A percentile compares a stretch with the other conserved stretches of the same genome.
phyloP scores from a whole-genome alignment of 1,139 yeast genomes.

The Taphrina sp. region DNA sequence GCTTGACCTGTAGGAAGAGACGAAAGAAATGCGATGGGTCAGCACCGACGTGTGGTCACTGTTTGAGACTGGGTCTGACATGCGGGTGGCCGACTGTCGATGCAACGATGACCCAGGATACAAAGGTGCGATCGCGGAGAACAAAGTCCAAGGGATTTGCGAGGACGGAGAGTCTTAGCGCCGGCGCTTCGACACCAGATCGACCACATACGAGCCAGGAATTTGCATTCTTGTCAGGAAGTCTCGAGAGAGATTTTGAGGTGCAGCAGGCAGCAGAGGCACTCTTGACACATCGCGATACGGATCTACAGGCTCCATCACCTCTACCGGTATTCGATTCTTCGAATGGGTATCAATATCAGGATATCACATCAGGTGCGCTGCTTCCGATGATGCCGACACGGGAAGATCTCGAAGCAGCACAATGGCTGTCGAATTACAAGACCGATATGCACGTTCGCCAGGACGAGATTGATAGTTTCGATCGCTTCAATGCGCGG shows the following conservation, averaged over 20 bases:
- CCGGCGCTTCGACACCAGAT: conserved; percentile 1
- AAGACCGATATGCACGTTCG: not conserved
- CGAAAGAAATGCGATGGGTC: not conserved
- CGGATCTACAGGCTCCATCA: not conserved
- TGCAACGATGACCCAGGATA: not conserved
- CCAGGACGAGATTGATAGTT: not conserved
- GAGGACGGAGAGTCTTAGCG: not conserved
- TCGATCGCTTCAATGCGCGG: not conserved
- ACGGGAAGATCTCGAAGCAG: not conserved
- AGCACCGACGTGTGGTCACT: not conserved
- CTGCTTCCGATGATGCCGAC: not conserved
- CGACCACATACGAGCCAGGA: not conserved
- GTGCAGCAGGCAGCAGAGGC: not conserved
- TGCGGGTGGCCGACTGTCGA: not conserved
- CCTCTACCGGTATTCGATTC: not conserved
- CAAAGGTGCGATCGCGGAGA: not conserved
- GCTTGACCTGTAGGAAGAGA: not conserved
- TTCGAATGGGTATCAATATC: not conserved
- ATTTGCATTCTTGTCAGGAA: not conserved
- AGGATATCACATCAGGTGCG: not conserved
- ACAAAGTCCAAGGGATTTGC: not conserved
- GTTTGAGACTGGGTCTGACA: not conserved
- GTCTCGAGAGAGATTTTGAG: not conserved
- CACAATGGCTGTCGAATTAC: conserved; percentile 5
- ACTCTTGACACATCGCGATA: not conserved